These are phyloP conservation scores for Nicotiana rustica DNA, from an alignment of 305 asterid genomes.

Conservation along the genomic window DNA sequence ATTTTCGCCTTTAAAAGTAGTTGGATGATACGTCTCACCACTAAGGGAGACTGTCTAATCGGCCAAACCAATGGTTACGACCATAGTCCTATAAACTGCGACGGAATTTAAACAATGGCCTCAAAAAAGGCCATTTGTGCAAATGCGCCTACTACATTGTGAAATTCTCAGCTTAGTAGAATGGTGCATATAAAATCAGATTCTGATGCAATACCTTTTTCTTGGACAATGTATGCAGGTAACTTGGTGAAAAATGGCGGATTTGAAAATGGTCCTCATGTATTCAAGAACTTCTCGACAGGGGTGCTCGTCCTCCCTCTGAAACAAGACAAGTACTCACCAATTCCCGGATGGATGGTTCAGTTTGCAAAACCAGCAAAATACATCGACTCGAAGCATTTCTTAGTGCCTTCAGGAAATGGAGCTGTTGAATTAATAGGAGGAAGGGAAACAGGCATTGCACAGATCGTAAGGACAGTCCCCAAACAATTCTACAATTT, in stretches of 20 bases:
- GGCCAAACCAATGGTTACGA: too few species aligned
- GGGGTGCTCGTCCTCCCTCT: slow-evolving; percentile 77
- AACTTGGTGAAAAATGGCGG: slow-evolving; percentile 82
- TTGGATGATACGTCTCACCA: neutral
- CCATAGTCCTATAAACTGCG: too few species aligned
- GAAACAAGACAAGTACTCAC: slow-evolving; percentile 59
- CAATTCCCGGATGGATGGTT: slow-evolving; percentile 83
- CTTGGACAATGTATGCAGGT: slow-evolving; percentile 46
- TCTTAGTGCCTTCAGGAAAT: slow-evolving; percentile 64
- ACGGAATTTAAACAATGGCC: neutral
- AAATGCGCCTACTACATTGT: neutral
- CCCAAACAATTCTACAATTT: slow-evolving; percentile 57
- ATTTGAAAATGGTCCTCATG: slow-evolving; percentile 75
- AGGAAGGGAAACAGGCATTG: slow-evolving; percentile 78
- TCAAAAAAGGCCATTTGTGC: neutral
- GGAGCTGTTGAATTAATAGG: slow-evolving; percentile 79
- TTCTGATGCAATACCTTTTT: slow-evolving; percentile 5
- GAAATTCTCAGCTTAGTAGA: neutral
- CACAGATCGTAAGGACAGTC: slow-evolving; percentile 61
- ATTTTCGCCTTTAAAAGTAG: neutral
- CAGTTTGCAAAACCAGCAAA: slow-evolving; percentile 68
- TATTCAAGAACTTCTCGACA: slow-evolving; percentile 79
- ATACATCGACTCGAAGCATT: slow-evolving; percentile 73
- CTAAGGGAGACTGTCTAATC: too few species aligned
- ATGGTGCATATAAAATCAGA: neutral